Evolutionary conservation across 371 early-diverging fungal genomes (phyloP).

Genomic region (Syncephalis fuscata): DNA sequence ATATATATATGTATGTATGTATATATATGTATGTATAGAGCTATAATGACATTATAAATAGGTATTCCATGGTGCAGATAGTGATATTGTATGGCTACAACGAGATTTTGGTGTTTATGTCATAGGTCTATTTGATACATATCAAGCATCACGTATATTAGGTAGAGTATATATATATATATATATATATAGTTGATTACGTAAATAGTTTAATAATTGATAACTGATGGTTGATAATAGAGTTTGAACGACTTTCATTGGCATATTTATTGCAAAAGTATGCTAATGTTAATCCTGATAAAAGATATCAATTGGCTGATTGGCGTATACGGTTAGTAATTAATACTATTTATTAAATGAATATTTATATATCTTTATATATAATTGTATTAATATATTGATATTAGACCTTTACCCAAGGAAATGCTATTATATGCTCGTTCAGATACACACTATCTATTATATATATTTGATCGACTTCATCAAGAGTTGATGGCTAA

Average conservation of each 20-base stretch:
- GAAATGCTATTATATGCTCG: conserved; percentile 91
- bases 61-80: conserved; percentile 89
- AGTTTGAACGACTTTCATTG: conserved; percentile 53
- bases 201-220: neutral
- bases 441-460: conserved; percentile 87
- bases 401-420: conserved; percentile 58
- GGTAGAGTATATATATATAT: conserved; percentile 27
- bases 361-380: neutral
- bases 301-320: conserved; percentile 90
- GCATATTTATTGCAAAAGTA: conserved; percentile 67
- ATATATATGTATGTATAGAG: neutral
- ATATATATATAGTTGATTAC: no score
- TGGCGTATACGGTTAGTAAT: conserved; percentile 58
- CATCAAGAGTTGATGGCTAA: conserved; percentile 56
- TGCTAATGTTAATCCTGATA: conserved; percentile 72
- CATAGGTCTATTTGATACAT: conserved; percentile 93
- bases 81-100: conserved; percentile 95
- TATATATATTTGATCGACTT: conserved; percentile 85
- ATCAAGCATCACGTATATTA: conserved; percentile 64
- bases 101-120: conserved; percentile 92
- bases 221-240: conserved; percentile 6
- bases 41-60: conserved; percentile 4
- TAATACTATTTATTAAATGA: neutral
- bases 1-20: conserved; percentile 1
- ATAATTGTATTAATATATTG: neutral